These are phyloP conservation scores for Pezicula rhizophila DNA, from an alignment of 2,329 filamentous ascomycete genomes.

Conservation along the genomic window DNA sequence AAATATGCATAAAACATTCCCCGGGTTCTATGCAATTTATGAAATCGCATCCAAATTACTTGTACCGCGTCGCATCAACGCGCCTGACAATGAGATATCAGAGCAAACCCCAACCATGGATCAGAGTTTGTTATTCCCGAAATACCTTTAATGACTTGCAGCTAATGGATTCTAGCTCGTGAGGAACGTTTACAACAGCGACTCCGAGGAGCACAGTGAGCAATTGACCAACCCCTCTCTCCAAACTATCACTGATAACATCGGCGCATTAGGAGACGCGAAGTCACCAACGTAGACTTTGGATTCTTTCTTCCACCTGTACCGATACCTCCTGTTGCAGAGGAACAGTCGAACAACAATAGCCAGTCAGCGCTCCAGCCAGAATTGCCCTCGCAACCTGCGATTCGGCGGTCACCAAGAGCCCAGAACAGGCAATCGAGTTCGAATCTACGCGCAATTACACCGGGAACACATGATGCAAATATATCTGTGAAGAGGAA, in stretches of 20 bases:
- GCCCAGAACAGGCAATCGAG: conserved; percentile 2
- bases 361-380: conserved; percentile 8
- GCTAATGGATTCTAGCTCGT: conserved; percentile 36
- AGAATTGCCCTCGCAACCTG: conserved; percentile 11
- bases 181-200: conserved; percentile 59
- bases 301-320: conserved; percentile 30
- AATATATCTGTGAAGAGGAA: conserved; percentile 28
- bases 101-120: neutral
- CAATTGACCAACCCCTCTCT: conserved; percentile 4
- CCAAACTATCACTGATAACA: conserved; percentile 19
- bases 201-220: conserved; percentile 59
- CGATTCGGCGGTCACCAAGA: conserved; percentile 14
- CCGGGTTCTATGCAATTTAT: too few species aligned
- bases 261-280: conserved; percentile 36
- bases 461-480: conserved; percentile 20
- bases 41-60: too few species aligned
- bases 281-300: conserved; percentile 56
- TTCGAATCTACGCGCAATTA: conserved; percentile 2
- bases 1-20: too few species aligned
- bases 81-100: neutral
- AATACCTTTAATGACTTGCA: neutral
- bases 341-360: neutral
- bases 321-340: neutral
- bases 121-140: neutral
- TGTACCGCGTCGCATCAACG: neutral